Conservation (phyloP, 2,329 filamentous ascomycete genomes). For the Beauveria brongniartii region DNA sequence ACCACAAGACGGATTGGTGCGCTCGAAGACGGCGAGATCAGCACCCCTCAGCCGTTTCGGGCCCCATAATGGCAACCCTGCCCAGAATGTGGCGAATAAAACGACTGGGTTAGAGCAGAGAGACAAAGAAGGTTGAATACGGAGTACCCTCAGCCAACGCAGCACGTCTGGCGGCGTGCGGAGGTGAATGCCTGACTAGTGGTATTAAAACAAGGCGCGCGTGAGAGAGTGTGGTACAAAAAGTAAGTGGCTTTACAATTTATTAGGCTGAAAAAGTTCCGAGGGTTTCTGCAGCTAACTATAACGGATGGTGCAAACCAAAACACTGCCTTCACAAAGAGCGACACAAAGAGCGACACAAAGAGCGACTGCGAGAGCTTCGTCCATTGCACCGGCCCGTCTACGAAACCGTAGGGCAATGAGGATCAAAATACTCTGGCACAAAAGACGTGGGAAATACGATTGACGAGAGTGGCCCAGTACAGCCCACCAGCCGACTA, state of each 20-base stretch:
- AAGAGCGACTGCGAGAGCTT: too few relatives aligned
- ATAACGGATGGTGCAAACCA: too few relatives aligned
- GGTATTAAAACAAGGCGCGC: too few relatives aligned
- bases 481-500: background rate
- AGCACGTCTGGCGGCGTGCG: too few relatives aligned
- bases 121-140: background rate
- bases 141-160: too few relatives aligned
- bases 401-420: background rate
- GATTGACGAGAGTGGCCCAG: background rate
- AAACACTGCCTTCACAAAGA: too few relatives aligned
- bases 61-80: conserved; percentile 1
- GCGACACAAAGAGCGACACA: too few relatives aligned
- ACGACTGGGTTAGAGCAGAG: background rate
- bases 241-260: background rate
- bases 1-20: background rate
- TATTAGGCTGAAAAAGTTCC: background rate
- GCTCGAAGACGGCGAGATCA: background rate
- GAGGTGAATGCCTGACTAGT: too few relatives aligned
- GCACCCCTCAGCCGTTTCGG: background rate
- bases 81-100: background rate
- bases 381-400: background rate
- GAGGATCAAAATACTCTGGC: background rate
- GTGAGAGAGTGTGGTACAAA: background rate
- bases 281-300: background rate
- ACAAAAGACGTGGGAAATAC: background rate